Evolutionary conservation across 805 yeast species (phyloP).

Genomic region (Brettanomyces bruxellensis): DNA sequence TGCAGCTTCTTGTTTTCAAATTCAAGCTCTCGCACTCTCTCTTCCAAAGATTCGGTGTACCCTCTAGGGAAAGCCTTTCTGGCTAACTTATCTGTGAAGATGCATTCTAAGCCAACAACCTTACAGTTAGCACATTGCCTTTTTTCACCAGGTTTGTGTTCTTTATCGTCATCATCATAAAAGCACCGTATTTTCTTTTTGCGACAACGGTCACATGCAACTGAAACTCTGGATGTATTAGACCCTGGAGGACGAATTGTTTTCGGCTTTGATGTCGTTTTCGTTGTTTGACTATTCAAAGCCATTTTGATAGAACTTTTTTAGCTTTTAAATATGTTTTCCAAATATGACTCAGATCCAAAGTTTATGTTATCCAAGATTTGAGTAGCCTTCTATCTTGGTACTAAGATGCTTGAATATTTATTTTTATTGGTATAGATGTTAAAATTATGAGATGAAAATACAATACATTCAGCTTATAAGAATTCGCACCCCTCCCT

Average conservation of each 20-base stretch:
- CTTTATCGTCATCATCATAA: constrained; percentile 20
- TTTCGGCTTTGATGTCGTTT: constrained; percentile 24
- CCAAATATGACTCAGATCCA: too few relatives aligned
- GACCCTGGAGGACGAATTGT: constrained; percentile 64
- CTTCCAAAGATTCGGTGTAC: constrained; percentile 84
- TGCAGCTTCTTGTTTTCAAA: constrained; percentile 65
- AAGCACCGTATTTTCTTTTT: constrained; percentile 66
- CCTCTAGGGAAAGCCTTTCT: constrained; percentile 88
- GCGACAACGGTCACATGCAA: constrained; percentile 87
- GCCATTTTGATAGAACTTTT: too few relatives aligned
- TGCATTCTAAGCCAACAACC: constrained; percentile 79
- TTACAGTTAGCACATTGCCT: constrained; percentile 75
- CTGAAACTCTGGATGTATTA: constrained; percentile 64
- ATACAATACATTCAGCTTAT: too few relatives aligned
- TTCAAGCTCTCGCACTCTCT: constrained; percentile 78
- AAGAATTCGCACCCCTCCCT: too few relatives aligned
- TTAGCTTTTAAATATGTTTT: too few relatives aligned
- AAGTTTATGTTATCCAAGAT: too few relatives aligned
- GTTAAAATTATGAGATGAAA: too few relatives aligned
- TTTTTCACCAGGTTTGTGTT: constrained; percentile 34
- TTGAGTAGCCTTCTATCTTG: too few relatives aligned
- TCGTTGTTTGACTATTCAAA: too few relatives aligned
- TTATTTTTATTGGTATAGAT: too few relatives aligned
- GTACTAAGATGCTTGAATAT: too few relatives aligned
- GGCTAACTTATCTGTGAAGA: constrained; percentile 77